Evolutionary conservation across 495 filamentous ascomycete species (phyloP).

Genomic region (Glarea lozoyensis): DNA sequence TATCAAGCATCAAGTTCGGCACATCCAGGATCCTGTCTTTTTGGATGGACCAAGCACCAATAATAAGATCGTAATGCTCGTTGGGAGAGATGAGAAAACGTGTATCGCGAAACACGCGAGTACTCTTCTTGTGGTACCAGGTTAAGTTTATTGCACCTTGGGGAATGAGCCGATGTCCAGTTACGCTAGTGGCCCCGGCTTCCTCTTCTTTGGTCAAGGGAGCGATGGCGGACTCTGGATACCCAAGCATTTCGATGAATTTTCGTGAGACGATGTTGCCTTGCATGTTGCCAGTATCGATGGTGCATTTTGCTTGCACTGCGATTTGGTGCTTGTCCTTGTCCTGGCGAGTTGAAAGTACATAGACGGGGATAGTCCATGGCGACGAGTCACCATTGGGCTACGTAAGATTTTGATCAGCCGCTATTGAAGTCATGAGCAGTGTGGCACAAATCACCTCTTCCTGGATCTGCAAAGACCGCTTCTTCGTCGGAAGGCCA

Average conservation of each 20-base stretch:
- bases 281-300: slow-evolving; percentile 9
- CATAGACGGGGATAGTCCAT: slow-evolving; percentile 7
- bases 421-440: no score
- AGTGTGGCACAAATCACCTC: no score
- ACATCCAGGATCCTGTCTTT: slow-evolving; percentile 7
- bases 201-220: slow-evolving; percentile 5
- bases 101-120: slow-evolving; percentile 7
- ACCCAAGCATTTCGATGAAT: slow-evolving; percentile 6
- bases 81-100: slow-evolving; percentile 7
- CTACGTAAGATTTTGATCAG: no score
- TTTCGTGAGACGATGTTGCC: slow-evolving; percentile 7
- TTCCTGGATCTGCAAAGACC: no score
- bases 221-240: slow-evolving; percentile 4
- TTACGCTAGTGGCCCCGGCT: slow-evolving; percentile 5
- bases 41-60: slow-evolving; percentile 7
- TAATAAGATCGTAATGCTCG: slow-evolving; percentile 7
- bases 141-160: slow-evolving; percentile 5
- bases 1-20: slow-evolving; percentile 5
- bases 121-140: slow-evolving; percentile 5
- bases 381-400: no score
- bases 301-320: slow-evolving; percentile 10
- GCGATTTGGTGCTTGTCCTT: background rate
- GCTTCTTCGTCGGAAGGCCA: no score
- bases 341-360: slow-evolving; percentile 7
- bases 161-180: slow-evolving; percentile 8